These are phyloP conservation scores for Solanum pimpinellifolium DNA, from an alignment of 257 asterid species.

Conservation along the genomic window DNA sequence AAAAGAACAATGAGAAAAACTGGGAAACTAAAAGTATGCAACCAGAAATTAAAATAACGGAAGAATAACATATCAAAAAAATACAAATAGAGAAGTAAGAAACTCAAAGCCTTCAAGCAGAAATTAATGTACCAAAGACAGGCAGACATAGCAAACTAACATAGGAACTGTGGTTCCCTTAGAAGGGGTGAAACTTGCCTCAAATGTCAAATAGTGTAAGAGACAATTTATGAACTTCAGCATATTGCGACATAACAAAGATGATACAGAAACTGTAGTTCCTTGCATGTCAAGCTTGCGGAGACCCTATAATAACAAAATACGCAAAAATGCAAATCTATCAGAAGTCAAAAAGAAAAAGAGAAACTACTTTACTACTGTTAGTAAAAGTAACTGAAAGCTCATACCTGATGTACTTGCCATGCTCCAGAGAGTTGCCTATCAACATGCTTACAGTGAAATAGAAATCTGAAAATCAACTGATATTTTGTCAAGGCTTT, in stretches of 20 bases:
- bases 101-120: neutral
- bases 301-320: slow-evolving; percentile 47
- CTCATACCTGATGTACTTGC: slow-evolving; percentile 84
- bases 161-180: slow-evolving; percentile 74
- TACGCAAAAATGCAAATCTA: neutral
- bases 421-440: slow-evolving; percentile 98
- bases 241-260: slow-evolving; percentile 93
- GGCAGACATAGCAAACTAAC: slow-evolving; percentile 65
- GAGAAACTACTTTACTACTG: neutral
- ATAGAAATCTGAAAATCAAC: slow-evolving; percentile 75
- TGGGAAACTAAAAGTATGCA: neutral
- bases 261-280: slow-evolving; percentile 77
- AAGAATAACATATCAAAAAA: neutral
- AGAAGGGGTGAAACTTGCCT: slow-evolving; percentile 36
- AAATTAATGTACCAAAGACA: neutral
- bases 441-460: slow-evolving; percentile 92
- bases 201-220: slow-evolving; percentile 88
- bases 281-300: slow-evolving; percentile 94
- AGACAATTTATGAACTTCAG: slow-evolving; percentile 91
- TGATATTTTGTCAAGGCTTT: slow-evolving; percentile 88
- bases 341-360: slow-evolving; percentile 3
- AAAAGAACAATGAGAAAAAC: neutral
- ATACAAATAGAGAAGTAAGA: neutral
- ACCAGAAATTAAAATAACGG: neutral
- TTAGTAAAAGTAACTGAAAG: neutral